Evolutionary conservation across 1,284 basidiomycete species (phyloP).

Genomic region (Termitomyces sp.): DNA sequence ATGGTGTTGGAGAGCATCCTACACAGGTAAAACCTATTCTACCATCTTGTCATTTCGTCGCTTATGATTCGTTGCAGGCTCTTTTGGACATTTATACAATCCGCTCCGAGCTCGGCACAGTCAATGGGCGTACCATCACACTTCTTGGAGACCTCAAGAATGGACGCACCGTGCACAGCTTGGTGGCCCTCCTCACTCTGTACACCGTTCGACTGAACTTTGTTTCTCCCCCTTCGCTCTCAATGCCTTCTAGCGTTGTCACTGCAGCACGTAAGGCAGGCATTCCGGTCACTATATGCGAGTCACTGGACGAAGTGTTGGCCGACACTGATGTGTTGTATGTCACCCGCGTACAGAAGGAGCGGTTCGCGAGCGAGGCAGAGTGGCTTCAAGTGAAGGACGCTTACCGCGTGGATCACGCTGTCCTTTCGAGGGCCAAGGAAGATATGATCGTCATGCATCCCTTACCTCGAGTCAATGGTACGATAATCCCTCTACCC

Average conservation of each 20-base stretch:
- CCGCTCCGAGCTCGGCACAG: slow-evolving; percentile 95
- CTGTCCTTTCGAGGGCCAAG: slow-evolving; percentile 87
- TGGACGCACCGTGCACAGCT: slow-evolving; percentile 94
- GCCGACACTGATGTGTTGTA: slow-evolving; percentile 96
- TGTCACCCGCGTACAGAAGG: slow-evolving; percentile 94
- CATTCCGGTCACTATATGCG: slow-evolving; percentile 75
- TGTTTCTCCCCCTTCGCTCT: slow-evolving; percentile 85
- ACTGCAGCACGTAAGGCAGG: slow-evolving; percentile 79
- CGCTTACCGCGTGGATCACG: slow-evolving; percentile 91
- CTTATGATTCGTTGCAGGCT: slow-evolving; percentile 43
- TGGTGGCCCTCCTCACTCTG: slow-evolving; percentile 88
- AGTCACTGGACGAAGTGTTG: slow-evolving; percentile 86
- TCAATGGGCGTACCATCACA: slow-evolving; percentile 95
- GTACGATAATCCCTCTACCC: slow-evolving; percentile 35
- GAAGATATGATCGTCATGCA: slow-evolving; percentile 99
- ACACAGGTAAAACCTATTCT: slow-evolving; percentile 63
- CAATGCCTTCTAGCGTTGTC: slow-evolving; percentile 89
- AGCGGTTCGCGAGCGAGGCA: slow-evolving; percentile 78
- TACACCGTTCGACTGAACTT: slow-evolving; percentile 97
- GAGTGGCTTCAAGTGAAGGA: slow-evolving; percentile 94
- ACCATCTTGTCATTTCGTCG: not conserved
- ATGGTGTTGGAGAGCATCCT: slow-evolving; percentile 97
- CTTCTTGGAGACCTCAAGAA: slow-evolving; percentile 97
- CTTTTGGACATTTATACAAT: slow-evolving; percentile 96
- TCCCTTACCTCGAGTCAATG: slow-evolving; percentile 90